Conservation (phyloP, 148 eudicot genomes). For the Chenopodium quinoa region DNA sequence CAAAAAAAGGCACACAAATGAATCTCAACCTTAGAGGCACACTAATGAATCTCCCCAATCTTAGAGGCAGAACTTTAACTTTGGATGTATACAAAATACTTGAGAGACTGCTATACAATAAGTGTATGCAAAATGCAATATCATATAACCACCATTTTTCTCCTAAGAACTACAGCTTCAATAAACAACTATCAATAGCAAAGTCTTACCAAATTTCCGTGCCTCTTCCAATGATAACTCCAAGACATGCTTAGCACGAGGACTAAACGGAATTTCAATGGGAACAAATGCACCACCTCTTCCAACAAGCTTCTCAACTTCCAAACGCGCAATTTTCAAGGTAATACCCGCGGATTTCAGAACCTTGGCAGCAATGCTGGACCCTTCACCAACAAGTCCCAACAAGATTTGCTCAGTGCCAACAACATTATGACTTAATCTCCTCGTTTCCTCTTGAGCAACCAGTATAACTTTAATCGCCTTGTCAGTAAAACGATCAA, state of each 20-base stretch:
- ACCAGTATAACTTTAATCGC: slow-evolving; percentile 87
- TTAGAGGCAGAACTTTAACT: neutral
- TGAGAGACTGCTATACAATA: neutral
- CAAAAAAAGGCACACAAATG: neutral
- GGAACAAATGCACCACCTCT: slow-evolving; percentile 84
- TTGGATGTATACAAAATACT: neutral
- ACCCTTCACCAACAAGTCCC: slow-evolving; percentile 87
- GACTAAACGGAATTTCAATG: slow-evolving; percentile 81
- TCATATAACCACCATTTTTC: neutral
- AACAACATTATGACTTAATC: slow-evolving; percentile 72
- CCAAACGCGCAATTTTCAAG: slow-evolving; percentile 80
- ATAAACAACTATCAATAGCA: neutral
- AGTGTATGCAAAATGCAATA: neutral
- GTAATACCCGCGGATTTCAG: slow-evolving; percentile 77
- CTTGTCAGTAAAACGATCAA: slow-evolving; percentile 87
- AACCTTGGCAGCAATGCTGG: slow-evolving; percentile 88
- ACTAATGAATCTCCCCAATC: neutral
- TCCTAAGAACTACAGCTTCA: neutral
- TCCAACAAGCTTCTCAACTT: slow-evolving; percentile 89
- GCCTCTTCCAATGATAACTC: slow-evolving; percentile 88
- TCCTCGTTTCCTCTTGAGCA: slow-evolving; percentile 87
- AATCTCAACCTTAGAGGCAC: neutral
- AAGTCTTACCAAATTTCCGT: slow-evolving; percentile 63
- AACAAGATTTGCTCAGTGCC: slow-evolving; percentile 91
- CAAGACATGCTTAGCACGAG: slow-evolving; percentile 88